Evolutionary conservation across 768 basidiomycete genomes (phyloP).

Genomic region (Imleria badia): DNA sequence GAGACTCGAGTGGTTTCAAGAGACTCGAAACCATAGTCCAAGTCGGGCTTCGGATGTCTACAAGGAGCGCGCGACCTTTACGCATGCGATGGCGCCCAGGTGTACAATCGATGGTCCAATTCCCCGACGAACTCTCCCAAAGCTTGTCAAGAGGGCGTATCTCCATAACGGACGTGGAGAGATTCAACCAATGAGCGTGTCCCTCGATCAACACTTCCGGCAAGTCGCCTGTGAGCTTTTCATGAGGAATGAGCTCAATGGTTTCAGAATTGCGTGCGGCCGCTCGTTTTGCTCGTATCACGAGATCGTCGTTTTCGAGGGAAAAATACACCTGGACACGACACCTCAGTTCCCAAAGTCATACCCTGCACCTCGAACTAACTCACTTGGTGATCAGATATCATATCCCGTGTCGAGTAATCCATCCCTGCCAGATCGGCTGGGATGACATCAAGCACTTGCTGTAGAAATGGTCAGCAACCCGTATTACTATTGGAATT

Average conservation of each 20-base stretch:
- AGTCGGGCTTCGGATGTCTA: conserved; percentile 30
- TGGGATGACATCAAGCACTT: conserved; percentile 17
- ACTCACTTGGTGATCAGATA: conserved; percentile 22
- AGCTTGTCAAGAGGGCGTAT: conserved; percentile 25
- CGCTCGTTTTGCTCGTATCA: conserved; percentile 19
- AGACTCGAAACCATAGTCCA: conserved; percentile 28
- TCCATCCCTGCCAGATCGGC: conserved; percentile 24
- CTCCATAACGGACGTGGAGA: conserved; percentile 23
- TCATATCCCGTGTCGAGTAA: conserved; percentile 16
- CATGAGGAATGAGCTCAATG: conserved; percentile 26
- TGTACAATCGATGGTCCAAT: conserved; percentile 26
- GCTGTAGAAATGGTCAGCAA: not conserved
- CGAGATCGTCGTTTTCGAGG: conserved; percentile 13
- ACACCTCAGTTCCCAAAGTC: not conserved
- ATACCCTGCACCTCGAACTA: not conserved
- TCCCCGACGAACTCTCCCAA: conserved; percentile 26
- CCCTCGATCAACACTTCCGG: conserved; percentile 23
- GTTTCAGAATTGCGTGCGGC: not conserved
- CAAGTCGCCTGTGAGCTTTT: conserved; percentile 25
- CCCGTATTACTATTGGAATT: not conserved
- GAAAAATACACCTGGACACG: conserved; percentile 26
- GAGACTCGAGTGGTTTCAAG: conserved; percentile 26
- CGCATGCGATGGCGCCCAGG: conserved; percentile 4
- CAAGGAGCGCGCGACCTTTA: conserved; percentile 10
- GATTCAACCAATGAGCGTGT: conserved; percentile 33